phyloP scores from a whole-genome alignment of 495 filamentous ascomycete genomes.

The Penicillium argentinense region DNA sequence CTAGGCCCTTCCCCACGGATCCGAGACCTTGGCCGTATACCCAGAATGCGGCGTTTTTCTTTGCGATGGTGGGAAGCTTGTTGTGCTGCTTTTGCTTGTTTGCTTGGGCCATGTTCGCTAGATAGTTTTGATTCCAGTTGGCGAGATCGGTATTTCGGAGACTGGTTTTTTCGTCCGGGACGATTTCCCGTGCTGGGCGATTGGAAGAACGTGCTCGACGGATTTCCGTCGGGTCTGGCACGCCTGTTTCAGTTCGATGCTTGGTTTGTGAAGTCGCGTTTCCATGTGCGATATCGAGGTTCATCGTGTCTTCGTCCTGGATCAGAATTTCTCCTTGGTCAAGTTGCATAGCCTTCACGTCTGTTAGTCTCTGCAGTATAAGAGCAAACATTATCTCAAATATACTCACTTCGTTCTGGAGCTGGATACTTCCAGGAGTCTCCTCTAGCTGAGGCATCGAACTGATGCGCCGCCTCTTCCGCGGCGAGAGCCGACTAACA shows the following conservation, averaged over 20 bases:
- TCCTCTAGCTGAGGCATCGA: not conserved
- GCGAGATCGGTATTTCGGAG: conserved; percentile 56
- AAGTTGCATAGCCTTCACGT: not conserved
- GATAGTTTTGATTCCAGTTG: conserved; percentile 60
- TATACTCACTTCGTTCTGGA: conserved; percentile 27
- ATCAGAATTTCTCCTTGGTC: not conserved
- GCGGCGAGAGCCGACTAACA: conserved; percentile 10
- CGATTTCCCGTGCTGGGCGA: conserved; percentile 10
- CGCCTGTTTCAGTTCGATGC: conserved; percentile 3
- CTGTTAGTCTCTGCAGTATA: not conserved
- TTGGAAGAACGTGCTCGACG: conserved; percentile 7
- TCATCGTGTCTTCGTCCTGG: conserved; percentile 15
- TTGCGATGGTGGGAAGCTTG: conserved; percentile 42
- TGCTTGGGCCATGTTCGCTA: conserved; percentile 50
- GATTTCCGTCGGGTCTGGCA: conserved; percentile 26
- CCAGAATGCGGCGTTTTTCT: conserved; percentile 56
- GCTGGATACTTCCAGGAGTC: not conserved
- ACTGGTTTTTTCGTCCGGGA: conserved; percentile 27
- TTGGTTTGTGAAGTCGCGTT: not conserved
- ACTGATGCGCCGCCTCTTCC: conserved; percentile 9
- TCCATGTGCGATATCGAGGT: conserved; percentile 22
- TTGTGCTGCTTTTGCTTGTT: conserved; percentile 42
- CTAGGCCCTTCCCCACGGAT: conserved; percentile 53
- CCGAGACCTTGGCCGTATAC: conserved; percentile 56
- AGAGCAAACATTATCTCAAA: too few species aligned